Conservation (phyloP, 768 basidiomycete genomes). For the Pholiota conissans region DNA sequence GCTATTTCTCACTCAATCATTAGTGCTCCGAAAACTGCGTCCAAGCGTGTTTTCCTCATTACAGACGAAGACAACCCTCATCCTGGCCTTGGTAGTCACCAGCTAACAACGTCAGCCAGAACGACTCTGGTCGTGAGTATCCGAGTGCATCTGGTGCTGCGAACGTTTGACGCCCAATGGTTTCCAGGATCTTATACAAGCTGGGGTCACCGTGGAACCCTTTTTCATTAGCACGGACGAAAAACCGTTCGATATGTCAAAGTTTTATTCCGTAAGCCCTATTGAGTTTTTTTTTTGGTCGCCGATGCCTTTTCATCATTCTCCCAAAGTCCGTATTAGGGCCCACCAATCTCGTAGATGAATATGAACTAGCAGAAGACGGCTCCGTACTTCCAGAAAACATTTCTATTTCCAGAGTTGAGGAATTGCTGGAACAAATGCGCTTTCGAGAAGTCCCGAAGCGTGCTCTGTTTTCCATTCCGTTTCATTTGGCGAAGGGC, state of each 20-base stretch:
- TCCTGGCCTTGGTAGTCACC: conserved; percentile 51
- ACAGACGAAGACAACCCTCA: conserved; percentile 88
- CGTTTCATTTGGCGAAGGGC: conserved; percentile 74
- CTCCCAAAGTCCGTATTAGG: conserved; percentile 58
- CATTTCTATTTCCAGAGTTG: conserved; percentile 74
- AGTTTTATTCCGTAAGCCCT: conserved; percentile 73
- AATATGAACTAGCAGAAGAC: conserved; percentile 46
- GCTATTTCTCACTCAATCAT: neutral
- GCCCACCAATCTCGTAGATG: conserved; percentile 49
- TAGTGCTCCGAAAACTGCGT: conserved; percentile 84
- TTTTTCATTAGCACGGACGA: conserved; percentile 82
- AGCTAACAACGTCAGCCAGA: conserved; percentile 65
- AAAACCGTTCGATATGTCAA: conserved; percentile 67
- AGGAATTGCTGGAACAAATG: conserved; percentile 79
- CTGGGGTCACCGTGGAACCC: conserved; percentile 78
- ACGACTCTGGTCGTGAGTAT: conserved; percentile 66
- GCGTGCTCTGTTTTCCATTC: conserved; percentile 78
- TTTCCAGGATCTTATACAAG: conserved; percentile 74
- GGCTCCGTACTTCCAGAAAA: conserved; percentile 59
- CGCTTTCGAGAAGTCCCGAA: conserved; percentile 82
- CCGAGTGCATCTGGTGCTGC: neutral
- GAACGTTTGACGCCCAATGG: neutral
- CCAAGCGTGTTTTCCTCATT: conserved; percentile 91
- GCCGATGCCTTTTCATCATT: conserved; percentile 2
- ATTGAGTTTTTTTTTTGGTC: neutral